Conservation (phyloP, 345 rosid species). For the Syzygium aromaticum region DNA sequence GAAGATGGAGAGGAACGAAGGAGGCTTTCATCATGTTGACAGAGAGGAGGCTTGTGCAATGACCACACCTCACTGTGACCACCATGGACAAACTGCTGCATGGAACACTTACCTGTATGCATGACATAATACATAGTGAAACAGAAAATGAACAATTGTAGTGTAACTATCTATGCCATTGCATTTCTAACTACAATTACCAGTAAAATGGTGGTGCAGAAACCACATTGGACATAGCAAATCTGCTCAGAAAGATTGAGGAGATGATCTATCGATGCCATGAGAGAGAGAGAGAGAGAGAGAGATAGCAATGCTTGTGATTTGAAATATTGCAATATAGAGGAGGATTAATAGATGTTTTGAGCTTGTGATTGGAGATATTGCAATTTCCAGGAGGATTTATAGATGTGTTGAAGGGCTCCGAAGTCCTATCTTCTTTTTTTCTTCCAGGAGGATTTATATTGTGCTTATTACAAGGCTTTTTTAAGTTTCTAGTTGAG, state of each 20-base stretch:
- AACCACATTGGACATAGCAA: slow-evolving; percentile 95
- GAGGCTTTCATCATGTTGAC: slow-evolving; percentile 88
- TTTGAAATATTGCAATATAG: not conserved
- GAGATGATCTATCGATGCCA: slow-evolving; percentile 56
- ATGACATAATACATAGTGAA: not conserved
- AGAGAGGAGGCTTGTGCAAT: slow-evolving; percentile 87
- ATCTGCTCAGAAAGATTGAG: slow-evolving; percentile 86
- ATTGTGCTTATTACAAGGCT: not conserved
- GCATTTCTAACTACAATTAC: slow-evolving; percentile 19
- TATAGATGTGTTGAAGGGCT: not conserved
- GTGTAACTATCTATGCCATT: not conserved
- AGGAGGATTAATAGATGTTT: not conserved
- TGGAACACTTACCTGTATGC: slow-evolving; percentile 81
- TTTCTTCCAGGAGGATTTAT: not conserved
- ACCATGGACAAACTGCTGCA: slow-evolving; percentile 74
- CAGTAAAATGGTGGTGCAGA: slow-evolving; percentile 84
- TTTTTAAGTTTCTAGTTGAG: not conserved
- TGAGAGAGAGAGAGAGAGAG: slow-evolving; percentile 6
- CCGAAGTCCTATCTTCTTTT: not conserved
- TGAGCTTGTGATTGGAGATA: not conserved
- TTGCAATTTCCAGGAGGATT: not conserved
- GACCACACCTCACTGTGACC: slow-evolving; percentile 96
- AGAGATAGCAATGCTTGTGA: slow-evolving; percentile 1
- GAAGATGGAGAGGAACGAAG: slow-evolving; percentile 72
- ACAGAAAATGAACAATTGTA: not conserved